These are phyloP conservation scores for Micractinium sp. DNA, from an alignment of 139 green algal species.

Conservation along the genomic window DNA sequence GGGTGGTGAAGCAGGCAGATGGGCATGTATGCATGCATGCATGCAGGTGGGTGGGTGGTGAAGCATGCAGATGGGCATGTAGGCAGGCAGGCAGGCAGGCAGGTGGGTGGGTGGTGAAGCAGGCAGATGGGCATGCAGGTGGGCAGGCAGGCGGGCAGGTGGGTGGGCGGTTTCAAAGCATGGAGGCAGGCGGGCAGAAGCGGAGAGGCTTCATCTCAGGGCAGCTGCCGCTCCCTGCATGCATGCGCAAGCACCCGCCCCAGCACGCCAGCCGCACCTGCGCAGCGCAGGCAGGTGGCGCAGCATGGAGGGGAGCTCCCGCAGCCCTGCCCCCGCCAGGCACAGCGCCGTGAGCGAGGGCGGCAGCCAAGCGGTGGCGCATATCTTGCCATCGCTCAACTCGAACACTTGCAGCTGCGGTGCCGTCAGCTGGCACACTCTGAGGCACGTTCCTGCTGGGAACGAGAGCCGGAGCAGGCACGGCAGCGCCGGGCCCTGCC, in stretches of 20 bases:
- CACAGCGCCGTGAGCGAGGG: background rate
- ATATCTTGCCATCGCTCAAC: background rate
- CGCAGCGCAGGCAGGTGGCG: background rate
- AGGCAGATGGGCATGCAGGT: background rate
- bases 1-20: too few species aligned
- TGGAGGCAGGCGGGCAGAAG: background rate
- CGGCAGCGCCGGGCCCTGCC: background rate
- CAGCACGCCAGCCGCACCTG: background rate
- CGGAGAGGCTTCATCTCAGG: too few species aligned
- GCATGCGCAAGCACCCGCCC: background rate
- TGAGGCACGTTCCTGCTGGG: background rate
- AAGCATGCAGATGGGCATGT: background rate
- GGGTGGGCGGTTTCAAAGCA: too few species aligned
- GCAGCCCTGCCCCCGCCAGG: background rate
- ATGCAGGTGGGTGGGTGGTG: background rate
- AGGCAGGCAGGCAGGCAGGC: background rate
- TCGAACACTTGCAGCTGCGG: background rate
- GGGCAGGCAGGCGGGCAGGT: background rate
- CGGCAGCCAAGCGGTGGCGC: background rate
- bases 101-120: too few species aligned
- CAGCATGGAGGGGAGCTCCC: background rate
- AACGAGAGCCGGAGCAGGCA: background rate
- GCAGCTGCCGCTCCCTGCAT: background rate
- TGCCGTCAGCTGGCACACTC: background rate
- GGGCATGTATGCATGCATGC: background rate